phyloP scores from a whole-genome alignment of 2,329 filamentous ascomycete genomes.

The Claviceps africana region DNA sequence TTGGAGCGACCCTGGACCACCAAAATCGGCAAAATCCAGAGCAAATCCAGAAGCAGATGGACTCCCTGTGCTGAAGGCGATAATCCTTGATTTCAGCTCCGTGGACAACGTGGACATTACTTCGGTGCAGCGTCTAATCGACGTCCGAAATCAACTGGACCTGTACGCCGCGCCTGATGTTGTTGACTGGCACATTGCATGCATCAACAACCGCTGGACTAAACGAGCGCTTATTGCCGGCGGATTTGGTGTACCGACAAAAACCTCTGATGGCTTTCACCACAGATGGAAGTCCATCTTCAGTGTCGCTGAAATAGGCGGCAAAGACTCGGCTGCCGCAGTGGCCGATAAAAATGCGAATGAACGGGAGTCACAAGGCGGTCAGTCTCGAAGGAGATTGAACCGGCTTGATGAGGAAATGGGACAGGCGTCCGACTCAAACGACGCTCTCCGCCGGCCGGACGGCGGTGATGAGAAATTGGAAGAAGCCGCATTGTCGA shows the following conservation, averaged over 20 bases:
- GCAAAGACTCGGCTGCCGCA: slow-evolving; percentile 53
- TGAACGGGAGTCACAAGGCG: slow-evolving; percentile 18
- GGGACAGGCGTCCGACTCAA: slow-evolving; percentile 14
- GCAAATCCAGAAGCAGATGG: slow-evolving; percentile 17
- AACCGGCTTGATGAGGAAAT: slow-evolving; percentile 21
- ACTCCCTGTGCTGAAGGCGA: slow-evolving; percentile 64
- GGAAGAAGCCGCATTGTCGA: slow-evolving; percentile 7
- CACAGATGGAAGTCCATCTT: slow-evolving; percentile 89
- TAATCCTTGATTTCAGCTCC: slow-evolving; percentile 85
- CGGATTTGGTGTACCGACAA: slow-evolving; percentile 73
- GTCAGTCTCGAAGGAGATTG: slow-evolving; percentile 5
- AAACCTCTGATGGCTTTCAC: slow-evolving; percentile 29
- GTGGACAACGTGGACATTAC: slow-evolving; percentile 93
- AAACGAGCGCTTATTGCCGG: slow-evolving; percentile 78
- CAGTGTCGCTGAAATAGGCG: slow-evolving; percentile 75
- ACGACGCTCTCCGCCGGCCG: background rate
- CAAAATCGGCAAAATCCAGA: slow-evolving; percentile 28
- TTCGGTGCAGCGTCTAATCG: slow-evolving; percentile 81
- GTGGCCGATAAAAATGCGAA: slow-evolving; percentile 51
- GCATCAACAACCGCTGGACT: slow-evolving; percentile 80
- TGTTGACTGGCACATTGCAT: slow-evolving; percentile 94
- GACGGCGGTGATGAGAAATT: slow-evolving; percentile 28
- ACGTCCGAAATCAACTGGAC: slow-evolving; percentile 88
- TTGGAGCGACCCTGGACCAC: slow-evolving; percentile 84
- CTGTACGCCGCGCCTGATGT: slow-evolving; percentile 63